Conservation (phyloP, 331 rosid species). For the Cydonia oblonga region DNA sequence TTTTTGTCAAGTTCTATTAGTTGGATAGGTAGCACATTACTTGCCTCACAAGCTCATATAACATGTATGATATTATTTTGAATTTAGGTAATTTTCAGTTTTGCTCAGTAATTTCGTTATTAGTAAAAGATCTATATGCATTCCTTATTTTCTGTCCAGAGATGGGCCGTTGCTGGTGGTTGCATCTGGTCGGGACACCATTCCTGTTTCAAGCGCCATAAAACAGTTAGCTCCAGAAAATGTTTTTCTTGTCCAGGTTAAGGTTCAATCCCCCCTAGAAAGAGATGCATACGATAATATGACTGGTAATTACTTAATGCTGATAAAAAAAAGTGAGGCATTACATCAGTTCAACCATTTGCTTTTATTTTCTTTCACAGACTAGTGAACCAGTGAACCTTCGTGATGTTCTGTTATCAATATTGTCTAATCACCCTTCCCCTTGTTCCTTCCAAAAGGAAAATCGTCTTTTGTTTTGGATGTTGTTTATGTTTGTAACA, state of each 20-base stretch:
- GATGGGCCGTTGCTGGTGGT: slow-evolving; percentile 80
- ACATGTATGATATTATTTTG: background rate
- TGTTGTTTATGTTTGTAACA: background rate
- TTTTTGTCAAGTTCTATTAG: background rate
- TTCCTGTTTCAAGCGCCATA: slow-evolving; percentile 65
- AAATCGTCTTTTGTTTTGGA: background rate
- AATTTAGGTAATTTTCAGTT: background rate
- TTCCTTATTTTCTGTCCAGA: slow-evolving; percentile 24
- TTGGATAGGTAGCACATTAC: background rate
- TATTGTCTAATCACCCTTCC: background rate
- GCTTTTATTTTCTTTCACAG: background rate
- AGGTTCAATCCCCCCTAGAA: slow-evolving; percentile 17
- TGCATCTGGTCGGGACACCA: slow-evolving; percentile 89
- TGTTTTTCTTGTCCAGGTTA: slow-evolving; percentile 92
- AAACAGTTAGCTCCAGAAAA: slow-evolving; percentile 80
- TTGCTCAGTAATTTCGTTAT: background rate
- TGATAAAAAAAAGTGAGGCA: background rate
- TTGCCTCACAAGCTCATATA: background rate
- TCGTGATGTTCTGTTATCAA: background rate
- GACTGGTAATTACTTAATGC: background rate
- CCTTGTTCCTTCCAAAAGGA: background rate
- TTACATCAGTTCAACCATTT: background rate
- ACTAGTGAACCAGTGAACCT: background rate
- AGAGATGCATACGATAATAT: background rate
- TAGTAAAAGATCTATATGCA: background rate